phyloP scores from a whole-genome alignment of 805 yeast species.

The Yarrowia sp. region DNA sequence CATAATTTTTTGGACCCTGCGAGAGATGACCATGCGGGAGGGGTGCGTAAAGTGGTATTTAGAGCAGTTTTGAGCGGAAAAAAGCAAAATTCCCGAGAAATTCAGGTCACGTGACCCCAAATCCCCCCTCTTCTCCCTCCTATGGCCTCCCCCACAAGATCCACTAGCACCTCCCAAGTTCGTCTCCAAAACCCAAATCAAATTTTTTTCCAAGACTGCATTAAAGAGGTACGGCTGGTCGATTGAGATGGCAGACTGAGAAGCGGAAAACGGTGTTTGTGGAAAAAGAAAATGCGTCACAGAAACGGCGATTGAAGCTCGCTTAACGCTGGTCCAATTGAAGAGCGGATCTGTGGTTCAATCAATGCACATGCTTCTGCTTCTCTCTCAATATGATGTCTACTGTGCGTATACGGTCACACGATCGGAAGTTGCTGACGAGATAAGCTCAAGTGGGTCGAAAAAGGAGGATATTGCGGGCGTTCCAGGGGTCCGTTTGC shows the following conservation, averaged over 20 bases:
- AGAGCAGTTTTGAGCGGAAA: no score
- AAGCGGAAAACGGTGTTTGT: neutral
- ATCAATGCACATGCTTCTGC: no score
- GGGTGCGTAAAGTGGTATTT: no score
- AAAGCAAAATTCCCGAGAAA: no score
- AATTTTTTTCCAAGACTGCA: neutral
- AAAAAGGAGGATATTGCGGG: neutral
- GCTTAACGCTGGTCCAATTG: no score
- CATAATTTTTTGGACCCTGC: constrained; percentile 1
- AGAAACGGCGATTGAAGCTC: no score
- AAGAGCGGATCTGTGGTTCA: no score
- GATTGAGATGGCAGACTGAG: constrained; percentile 3
- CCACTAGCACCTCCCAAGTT: neutral
- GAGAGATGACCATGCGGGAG: neutral
- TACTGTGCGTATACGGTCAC: neutral
- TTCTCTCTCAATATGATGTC: no score
- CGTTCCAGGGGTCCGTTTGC: no score
- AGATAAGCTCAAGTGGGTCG: constrained; percentile 10
- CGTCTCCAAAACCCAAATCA: neutral
- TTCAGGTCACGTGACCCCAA: neutral
- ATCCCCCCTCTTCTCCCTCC: no score
- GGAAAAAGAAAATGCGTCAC: neutral
- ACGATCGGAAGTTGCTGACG: neutral
- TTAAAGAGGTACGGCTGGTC: constrained; percentile 2
- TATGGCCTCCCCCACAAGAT: neutral